A percentile compares a stretch with the other conserved stretches of the same genome.
phyloP scores from a whole-genome alignment of 2,329 filamentous ascomycete species.

The Alternaria longipes region DNA sequence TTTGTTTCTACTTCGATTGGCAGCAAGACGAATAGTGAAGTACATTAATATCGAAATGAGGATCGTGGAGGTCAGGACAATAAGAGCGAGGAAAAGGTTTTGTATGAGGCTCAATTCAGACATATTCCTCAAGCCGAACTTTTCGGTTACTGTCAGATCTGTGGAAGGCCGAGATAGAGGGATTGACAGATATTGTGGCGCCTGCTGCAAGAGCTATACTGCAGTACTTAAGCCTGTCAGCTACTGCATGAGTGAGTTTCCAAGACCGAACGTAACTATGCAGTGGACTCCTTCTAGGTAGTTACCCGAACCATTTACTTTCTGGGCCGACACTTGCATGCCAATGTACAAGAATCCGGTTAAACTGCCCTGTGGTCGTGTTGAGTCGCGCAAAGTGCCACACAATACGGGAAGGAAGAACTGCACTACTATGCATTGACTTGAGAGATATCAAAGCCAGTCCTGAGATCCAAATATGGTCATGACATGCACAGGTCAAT shows the following conservation, averaged over 20 bases:
- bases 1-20: constrained; percentile 10
- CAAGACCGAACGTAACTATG: too few relatives aligned
- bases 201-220: constrained; percentile 16
- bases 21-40: constrained; percentile 19
- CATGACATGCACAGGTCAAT: neutral
- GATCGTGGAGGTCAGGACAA: constrained; percentile 23
- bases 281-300: neutral
- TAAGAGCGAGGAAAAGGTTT: constrained; percentile 26
- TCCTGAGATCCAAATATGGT: neutral
- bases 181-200: constrained; percentile 9
- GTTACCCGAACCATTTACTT: neutral
- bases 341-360: constrained; percentile 7
- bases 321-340: neutral
- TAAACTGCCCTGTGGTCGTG: neutral
- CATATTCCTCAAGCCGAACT: constrained; percentile 3
- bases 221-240: constrained; percentile 16
- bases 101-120: neutral
- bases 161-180: constrained; percentile 1
- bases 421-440: constrained; percentile 6
- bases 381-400: constrained; percentile 10
- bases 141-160: neutral
- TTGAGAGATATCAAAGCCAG: constrained; percentile 9
- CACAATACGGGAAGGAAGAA: constrained; percentile 1
- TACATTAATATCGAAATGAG: constrained; percentile 29
- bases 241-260: neutral